Evolutionary conservation across 2,329 filamentous ascomycete genomes (phyloP), one percentile per base, ranked within the genome.

Genomic region (Ophiostoma himal-ulmi): DNA sequence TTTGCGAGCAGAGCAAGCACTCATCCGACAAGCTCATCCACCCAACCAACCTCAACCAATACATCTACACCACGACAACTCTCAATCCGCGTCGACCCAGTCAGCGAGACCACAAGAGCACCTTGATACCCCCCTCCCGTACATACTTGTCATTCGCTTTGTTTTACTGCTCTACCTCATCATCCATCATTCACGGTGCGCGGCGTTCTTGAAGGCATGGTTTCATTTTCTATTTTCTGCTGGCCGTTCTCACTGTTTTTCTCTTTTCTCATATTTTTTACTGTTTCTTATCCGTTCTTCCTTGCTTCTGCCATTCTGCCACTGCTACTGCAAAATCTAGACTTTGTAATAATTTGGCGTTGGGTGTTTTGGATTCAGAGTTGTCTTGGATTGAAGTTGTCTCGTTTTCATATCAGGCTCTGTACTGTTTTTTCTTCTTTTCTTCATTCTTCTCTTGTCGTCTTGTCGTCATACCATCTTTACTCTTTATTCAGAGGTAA

Each of bases 311-410:
- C 17, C 44, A 48, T 48, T 48, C 14, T 48, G 44, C 44, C 14
- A 5, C 44, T 26, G 14, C 52, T 26, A 20, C 44, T 26, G 22
- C 22, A 57, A 26, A 54, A 57, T 57, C 52, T 57, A 57, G 52
- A 57, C 52, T 57, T 48, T 57, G 52, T 57, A 57, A 57, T 57
- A 57, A 10, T 10, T 48, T 57, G 52, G 52, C 52, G 52, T 57
- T 57, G 52, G 44, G 44, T 48, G 44, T 48, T 11, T 57, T 57
- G 52, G 52, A 57, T 57, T 48, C 22, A 14, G 41, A 30, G 44
- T 6, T 48, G 14, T n/a, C 44, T 48, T n/a, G 44, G 44, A 17
- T 48, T 48, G 44, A 6, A 17, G 14, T n/a, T 48, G 13, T 48
- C 20, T n/a, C 14, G 30, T 30, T 30, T 30, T 30, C 4, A 30